Percentiles rank a stretch among this genome's conserved stretches.
Evolutionary conservation across 1,284 basidiomycete species (phyloP).

Genomic region (Earliella scabrosa): DNA sequence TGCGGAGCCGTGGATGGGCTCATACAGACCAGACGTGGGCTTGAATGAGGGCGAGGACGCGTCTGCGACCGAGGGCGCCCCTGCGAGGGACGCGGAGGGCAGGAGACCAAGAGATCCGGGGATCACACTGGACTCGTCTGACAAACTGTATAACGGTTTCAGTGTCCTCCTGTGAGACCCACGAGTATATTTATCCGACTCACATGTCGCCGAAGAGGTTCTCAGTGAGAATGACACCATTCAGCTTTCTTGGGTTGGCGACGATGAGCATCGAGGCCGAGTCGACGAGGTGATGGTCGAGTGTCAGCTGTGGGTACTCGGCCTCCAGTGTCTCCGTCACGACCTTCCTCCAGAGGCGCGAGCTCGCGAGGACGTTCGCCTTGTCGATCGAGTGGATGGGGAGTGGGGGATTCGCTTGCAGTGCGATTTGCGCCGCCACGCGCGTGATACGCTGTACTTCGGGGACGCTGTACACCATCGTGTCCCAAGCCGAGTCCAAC

Average conservation of each 20-base stretch:
- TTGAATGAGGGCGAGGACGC: slow-evolving; percentile 70
- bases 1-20: slow-evolving; percentile 95
- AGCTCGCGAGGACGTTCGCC: slow-evolving; percentile 97
- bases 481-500: slow-evolving; percentile 82
- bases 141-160: slow-evolving; percentile 61
- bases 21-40: slow-evolving; percentile 87
- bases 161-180: slow-evolving; percentile 2
- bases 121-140: slow-evolving; percentile 96
- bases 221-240: slow-evolving; percentile 94
- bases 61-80: slow-evolving; percentile 73
- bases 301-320: slow-evolving; percentile 86
- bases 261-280: slow-evolving; percentile 98
- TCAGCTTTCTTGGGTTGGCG: slow-evolving; percentile 90
- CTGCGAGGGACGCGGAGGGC: slow-evolving; percentile 94
- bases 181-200: slow-evolving; percentile 36
- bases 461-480: slow-evolving; percentile 89
- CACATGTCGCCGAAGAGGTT: slow-evolving; percentile 98
- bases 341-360: slow-evolving; percentile 92
- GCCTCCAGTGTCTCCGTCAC: slow-evolving; percentile 82
- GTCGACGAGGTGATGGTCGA: slow-evolving; percentile 95
- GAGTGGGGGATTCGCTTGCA: slow-evolving; percentile 84
- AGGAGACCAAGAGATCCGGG: slow-evolving; percentile 96
- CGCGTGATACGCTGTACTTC: slow-evolving; percentile 97
- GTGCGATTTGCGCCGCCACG: slow-evolving; percentile 93
- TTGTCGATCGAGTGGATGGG: slow-evolving; percentile 97